Evolutionary conservation across 169 alveolate genomes (phyloP), one percentile per base, ranked within the genome.

Genomic region (Plasmodium gonderi): DNA sequence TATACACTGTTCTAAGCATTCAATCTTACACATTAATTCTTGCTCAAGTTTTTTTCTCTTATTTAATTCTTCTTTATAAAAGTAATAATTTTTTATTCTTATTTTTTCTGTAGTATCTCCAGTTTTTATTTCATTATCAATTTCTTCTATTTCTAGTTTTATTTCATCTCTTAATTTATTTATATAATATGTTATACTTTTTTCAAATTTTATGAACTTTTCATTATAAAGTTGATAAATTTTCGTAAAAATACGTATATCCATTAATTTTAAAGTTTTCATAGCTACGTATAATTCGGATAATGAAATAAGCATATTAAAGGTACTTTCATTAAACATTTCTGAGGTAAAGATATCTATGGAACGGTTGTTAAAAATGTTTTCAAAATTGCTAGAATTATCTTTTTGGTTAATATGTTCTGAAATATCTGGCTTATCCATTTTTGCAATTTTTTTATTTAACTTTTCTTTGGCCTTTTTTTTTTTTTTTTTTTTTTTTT

Each of bases 231-330:
- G 72, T 65, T 90, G 47, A 47, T 77, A 90, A 33, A 90, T 20
- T 77, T 77, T 90, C 23, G 14, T 65, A 76, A 90, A 90, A 45
- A 33, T n/a, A 44, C 51, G 51, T 23, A 47, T 8, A 9, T 90
- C 75, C 90, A 90, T 42, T 42, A 65, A 3, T 54, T 78, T 90
- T 90, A 90, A 78, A 3, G 83, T 40, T 44, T 60, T 77, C 74
- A 90, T 78, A 78, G 94, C 90, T 33, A 90, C 74, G 54, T 90
- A 90, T 49, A 90, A 78, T 65, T 90, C 94, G 60, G 74, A 90
- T 38, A 90, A 40, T 1, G 94, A 90, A 38, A 90, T 78, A 26
- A 90, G 90, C 8, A 65, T 78, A n/a, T 90, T 29, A 79, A 64
- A 90, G 17, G 20, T 65, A 12, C 72, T 40, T 64, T 78, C 82